These are phyloP conservation scores for Acrocalymma vagum DNA, from an alignment of 2,329 filamentous ascomycete genomes.

Conservation along the genomic window DNA sequence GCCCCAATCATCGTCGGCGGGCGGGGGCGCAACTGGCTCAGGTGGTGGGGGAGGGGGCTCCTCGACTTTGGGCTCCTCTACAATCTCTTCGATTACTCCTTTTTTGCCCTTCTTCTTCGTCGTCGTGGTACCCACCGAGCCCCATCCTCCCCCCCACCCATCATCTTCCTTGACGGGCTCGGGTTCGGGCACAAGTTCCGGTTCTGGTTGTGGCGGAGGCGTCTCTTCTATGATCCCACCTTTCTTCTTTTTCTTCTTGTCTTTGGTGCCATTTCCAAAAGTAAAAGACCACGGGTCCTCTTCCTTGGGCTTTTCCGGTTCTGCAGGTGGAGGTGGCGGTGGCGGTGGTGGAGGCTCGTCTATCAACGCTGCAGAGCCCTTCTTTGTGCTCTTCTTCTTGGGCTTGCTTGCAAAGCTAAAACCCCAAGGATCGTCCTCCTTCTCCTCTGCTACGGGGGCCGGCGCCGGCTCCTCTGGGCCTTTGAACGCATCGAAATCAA, in stretches of 20 bases:
- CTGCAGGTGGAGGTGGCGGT: slow-evolving; percentile 26
- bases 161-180: slow-evolving; percentile 41
- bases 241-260: slow-evolving; percentile 49
- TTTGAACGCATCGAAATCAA: slow-evolving; percentile 45
- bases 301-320: slow-evolving; percentile 33
- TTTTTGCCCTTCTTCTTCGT: slow-evolving; percentile 44
- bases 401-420: slow-evolving; percentile 46
- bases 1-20: slow-evolving; percentile 23
- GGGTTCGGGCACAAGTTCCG: slow-evolving; percentile 40
- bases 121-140: slow-evolving; percentile 18
- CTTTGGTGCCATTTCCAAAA: slow-evolving; percentile 33
- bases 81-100: slow-evolving; percentile 18
- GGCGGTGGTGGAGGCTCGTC: slow-evolving; percentile 35
- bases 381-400: slow-evolving; percentile 53
- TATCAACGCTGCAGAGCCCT: slow-evolving; percentile 31
- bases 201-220: slow-evolving; percentile 28
- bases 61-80: slow-evolving; percentile 24
- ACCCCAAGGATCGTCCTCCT: slow-evolving; percentile 43
- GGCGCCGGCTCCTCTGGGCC: slow-evolving; percentile 13
- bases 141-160: slow-evolving; percentile 38
- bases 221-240: slow-evolving; percentile 27
- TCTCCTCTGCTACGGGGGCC: slow-evolving; percentile 30
- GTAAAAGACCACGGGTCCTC: slow-evolving; percentile 34
- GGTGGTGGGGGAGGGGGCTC: slow-evolving; percentile 27
- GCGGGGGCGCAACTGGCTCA: slow-evolving; percentile 17